Percentiles rank a stretch among this genome's conserved stretches.
These are phyloP conservation scores for Lasiodiplodia sp. DNA, from an alignment of 2,329 filamentous ascomycete species.

Conservation along the genomic window DNA sequence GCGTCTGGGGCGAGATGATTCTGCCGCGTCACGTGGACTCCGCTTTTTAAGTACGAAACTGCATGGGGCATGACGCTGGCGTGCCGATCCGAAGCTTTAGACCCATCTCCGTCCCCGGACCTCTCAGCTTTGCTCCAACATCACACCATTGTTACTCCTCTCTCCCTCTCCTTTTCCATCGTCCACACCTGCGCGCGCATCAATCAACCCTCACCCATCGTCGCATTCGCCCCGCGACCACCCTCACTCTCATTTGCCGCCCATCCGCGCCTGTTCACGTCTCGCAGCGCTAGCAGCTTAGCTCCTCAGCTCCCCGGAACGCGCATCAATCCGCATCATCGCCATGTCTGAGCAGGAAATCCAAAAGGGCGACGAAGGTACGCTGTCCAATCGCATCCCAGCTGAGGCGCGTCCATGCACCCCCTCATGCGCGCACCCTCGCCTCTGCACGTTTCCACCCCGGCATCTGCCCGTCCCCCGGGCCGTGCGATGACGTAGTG, in stretches of 20 bases:
- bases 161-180: slow-evolving; percentile 1
- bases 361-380: slow-evolving; percentile 31
- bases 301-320: slow-evolving; percentile 10
- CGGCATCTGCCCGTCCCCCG: background rate
- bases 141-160: slow-evolving; percentile 8
- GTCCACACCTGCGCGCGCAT: slow-evolving; percentile 10
- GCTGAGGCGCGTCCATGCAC: background rate
- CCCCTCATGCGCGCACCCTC: slow-evolving; percentile 5
- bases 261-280: slow-evolving; percentile 8
- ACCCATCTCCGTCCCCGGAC: no score
- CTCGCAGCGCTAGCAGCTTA: slow-evolving; percentile 17
- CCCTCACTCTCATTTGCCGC: slow-evolving; percentile 7
- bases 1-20: background rate
- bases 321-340: background rate
- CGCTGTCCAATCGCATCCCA: slow-evolving; percentile 11
- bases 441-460: slow-evolving; percentile 21
- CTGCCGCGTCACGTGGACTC: slow-evolving; percentile 17
- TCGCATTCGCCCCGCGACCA: slow-evolving; percentile 10
- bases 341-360: slow-evolving; percentile 30
- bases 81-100: slow-evolving; percentile 18
- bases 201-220: background rate
- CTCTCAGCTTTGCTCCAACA: no score
- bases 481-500: slow-evolving; percentile 25
- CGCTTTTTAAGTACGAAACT: background rate
- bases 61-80: background rate